phyloP scores from a whole-genome alignment of 306 rosid genomes.

The Rosa rugosa region DNA sequence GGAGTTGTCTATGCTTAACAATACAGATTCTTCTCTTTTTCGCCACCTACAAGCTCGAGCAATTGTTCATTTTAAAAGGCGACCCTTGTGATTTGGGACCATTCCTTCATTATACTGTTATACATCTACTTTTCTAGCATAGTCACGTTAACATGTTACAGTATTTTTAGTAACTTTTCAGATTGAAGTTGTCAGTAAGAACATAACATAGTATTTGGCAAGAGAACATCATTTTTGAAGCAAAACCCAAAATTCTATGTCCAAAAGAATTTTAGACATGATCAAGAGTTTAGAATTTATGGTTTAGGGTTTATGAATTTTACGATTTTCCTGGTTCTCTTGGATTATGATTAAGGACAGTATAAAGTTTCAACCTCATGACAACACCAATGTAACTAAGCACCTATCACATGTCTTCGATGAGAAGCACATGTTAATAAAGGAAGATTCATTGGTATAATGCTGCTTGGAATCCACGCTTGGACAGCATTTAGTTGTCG shows the following conservation, averaged over 20 bases:
- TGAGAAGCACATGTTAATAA: neutral
- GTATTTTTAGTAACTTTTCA: neutral
- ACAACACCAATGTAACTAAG: neutral
- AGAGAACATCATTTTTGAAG: neutral
- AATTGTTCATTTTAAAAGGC: neutral
- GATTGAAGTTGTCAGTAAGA: neutral
- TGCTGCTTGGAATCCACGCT: conserved; percentile 7
- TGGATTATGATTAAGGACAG: neutral
- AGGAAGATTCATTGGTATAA: neutral
- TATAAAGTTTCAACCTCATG: neutral
- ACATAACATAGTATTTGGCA: neutral
- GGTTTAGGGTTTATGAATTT: neutral
- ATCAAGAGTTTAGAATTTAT: neutral
- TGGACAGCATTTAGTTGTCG: neutral
- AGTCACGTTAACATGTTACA: neutral
- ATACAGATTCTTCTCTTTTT: neutral
- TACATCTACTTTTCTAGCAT: neutral
- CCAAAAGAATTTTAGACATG: neutral
- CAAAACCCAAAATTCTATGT: neutral
- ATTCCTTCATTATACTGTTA: conserved; percentile 1
- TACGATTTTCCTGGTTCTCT: neutral
- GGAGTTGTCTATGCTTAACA: neutral
- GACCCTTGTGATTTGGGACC: neutral
- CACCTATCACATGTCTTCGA: neutral
- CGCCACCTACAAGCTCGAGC: neutral